Conservation (phyloP, 2,329 filamentous ascomycete genomes). For the Monosporascus sp. region DNA sequence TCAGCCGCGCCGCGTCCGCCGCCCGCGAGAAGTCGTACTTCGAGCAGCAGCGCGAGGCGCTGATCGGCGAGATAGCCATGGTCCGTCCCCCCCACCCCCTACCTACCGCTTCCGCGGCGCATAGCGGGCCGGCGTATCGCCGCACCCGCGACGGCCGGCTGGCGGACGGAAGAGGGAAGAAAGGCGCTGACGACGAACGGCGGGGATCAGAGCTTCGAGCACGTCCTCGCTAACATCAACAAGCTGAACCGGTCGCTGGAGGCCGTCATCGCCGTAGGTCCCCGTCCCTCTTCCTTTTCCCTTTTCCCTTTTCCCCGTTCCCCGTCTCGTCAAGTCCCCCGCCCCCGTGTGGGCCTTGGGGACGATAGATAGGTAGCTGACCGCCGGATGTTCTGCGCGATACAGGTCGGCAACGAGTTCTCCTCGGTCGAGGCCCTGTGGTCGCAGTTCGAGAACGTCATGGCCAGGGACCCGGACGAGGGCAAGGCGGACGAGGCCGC, state of each 20-base stretch:
- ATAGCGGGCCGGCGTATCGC: no score
- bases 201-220: slow-evolving; percentile 62
- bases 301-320: not conserved
- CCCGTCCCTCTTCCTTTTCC: not conserved
- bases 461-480: slow-evolving; percentile 62
- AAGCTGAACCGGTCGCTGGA: slow-evolving; percentile 89
- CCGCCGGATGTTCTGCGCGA: not conserved
- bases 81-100: slow-evolving; percentile 34
- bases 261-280: slow-evolving; percentile 75
- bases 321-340: not conserved
- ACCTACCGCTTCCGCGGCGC: no score
- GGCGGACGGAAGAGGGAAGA: not conserved
- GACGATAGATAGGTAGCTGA: not conserved
- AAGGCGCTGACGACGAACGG: not conserved
- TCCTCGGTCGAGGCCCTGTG: slow-evolving; percentile 94
- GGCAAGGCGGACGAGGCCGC: slow-evolving; percentile 11
- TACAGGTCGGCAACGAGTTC: slow-evolving; percentile 88
- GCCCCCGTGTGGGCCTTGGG: not conserved
- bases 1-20: slow-evolving; percentile 7
- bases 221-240: slow-evolving; percentile 93
- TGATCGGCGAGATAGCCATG: slow-evolving; percentile 68
- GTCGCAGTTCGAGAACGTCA: slow-evolving; percentile 95
- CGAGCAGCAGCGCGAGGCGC: slow-evolving; percentile 67
- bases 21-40: slow-evolving; percentile 59
- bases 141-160: no score